Evolutionary conservation across 169 alveolate genomes (phyloP).

Genomic region (Cyclospora cayetanensis): DNA sequence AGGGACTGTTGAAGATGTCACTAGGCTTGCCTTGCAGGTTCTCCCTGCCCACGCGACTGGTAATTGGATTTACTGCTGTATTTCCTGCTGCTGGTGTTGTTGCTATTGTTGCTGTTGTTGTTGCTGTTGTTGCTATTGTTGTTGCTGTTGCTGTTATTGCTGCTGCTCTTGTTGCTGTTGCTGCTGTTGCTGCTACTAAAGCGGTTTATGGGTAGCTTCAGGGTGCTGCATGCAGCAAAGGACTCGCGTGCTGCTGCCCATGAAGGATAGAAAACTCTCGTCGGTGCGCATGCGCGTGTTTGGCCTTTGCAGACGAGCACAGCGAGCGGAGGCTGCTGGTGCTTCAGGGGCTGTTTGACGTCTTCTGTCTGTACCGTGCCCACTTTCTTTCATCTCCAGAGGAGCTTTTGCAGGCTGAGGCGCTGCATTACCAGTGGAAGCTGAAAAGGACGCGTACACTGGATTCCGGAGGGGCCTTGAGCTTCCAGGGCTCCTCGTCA

Average conservation of each 20-base stretch:
- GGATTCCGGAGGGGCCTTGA: background rate
- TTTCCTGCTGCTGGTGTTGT: background rate
- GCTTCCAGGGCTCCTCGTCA: background rate
- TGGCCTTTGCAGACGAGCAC: conserved; percentile 3
- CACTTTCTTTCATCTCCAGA: conserved; percentile 61
- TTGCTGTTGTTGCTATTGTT: too few relatives aligned
- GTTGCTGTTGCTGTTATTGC: too few relatives aligned
- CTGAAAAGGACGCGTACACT: background rate
- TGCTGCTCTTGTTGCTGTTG: background rate
- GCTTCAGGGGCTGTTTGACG: conserved; percentile 48
- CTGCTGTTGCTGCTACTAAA: conserved; percentile 19
- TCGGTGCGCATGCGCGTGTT: too few relatives aligned
- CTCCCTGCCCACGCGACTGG: conserved; percentile 61
- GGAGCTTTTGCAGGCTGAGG: conserved; percentile 45
- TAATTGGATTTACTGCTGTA: too few relatives aligned
- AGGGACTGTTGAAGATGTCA: conserved; percentile 47
- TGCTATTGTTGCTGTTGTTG: background rate
- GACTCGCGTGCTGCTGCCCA: background rate
- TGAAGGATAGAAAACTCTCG: too few relatives aligned
- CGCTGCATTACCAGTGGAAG: conserved; percentile 64
- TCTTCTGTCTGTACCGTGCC: conserved; percentile 59
- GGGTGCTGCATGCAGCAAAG: too few relatives aligned
- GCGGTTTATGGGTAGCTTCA: background rate
- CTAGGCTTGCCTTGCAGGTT: conserved; percentile 50
- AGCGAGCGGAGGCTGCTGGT: conserved; percentile 46